A percentile compares a stretch with the other conserved stretches of the same genome.
Evolutionary conservation across 495 filamentous ascomycete genomes (phyloP).

Genomic region (Aspergillus egyptiacus): DNA sequence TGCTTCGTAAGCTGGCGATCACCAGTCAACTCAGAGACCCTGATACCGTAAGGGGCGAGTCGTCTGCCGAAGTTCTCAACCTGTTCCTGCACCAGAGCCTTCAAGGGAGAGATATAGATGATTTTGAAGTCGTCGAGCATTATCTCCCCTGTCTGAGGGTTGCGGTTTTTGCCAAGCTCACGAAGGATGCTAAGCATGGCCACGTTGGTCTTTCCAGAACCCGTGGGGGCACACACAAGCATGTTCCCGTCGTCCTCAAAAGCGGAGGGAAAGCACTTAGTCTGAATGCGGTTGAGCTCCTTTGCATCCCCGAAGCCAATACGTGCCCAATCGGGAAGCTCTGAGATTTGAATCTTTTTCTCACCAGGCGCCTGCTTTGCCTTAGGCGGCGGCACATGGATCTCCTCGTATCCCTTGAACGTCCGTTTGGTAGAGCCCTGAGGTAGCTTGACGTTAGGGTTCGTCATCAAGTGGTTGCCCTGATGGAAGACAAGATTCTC

Average conservation of each 20-base stretch:
- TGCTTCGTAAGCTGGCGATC: constrained; percentile 98
- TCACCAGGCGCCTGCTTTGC: constrained; percentile 74
- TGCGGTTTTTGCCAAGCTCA: constrained; percentile 92
- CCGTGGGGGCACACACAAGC: constrained; percentile 94
- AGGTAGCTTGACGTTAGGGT: constrained; percentile 89
- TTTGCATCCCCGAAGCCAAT: constrained; percentile 73
- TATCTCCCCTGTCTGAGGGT: constrained; percentile 80
- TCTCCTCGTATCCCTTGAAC: constrained; percentile 98
- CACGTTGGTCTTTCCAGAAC: constrained; percentile 97
- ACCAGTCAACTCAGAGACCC: constrained; percentile 88
- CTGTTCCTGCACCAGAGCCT: constrained; percentile 93
- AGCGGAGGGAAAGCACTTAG: constrained; percentile 81
- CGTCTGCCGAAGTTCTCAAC: constrained; percentile 94
- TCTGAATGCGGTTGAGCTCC: constrained; percentile 91
- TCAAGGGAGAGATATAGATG: constrained; percentile 88
- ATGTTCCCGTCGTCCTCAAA: constrained; percentile 96
- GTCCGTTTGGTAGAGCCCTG: constrained; percentile 90
- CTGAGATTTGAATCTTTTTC: constrained; percentile 69
- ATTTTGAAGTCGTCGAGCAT: constrained; percentile 96
- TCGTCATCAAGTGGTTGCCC: constrained; percentile 98
- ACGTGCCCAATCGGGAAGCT: constrained; percentile 88
- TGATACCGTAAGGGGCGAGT: constrained; percentile 84
- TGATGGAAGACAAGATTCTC: constrained; percentile 97
- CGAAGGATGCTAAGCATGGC: constrained; percentile 95
- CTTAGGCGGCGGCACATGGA: constrained; percentile 90